Base-by-base conservation (phyloP, 2,329 filamentous ascomycete species). In the Colletotrichum salicis region DNA sequence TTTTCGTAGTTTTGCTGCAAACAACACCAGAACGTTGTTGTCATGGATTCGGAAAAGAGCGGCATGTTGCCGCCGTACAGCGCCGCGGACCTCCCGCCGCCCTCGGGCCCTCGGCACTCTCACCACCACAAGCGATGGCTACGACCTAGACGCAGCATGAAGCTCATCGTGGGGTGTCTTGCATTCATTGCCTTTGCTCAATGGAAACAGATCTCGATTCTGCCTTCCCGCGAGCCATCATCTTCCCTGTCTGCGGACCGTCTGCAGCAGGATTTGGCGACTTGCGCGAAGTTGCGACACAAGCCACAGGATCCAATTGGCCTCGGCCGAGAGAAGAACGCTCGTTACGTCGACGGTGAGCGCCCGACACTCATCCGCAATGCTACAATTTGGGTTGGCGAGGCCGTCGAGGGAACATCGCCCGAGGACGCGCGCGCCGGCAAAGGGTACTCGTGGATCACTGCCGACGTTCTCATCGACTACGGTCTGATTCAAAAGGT, bases 371-470 rank as follows among this genome's bases (percentile, higher is more conserved):
- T 93, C 52, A 91, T 93, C 74, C 88, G 85, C 72, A 93, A 93
- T 77, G 91, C 91, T 5, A 90, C 88, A 1, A 84, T 93, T 24
- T 93, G 91, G 91, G 83, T 88, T 4, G 91, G 91, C 41, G 90
- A 92, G 79, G 88, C 91, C 0, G 78, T 76, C 0, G 69, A 84
- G 41, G 89, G 88, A 11, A 87, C 86, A 1, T 86, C 84, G 7
- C 78, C 82, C 6, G 85, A 87, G 57, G 89, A 90, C 75, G 88
- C 88, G 1, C 84, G 85, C 52, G 83, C 83, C 33, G 90, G 90
- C 22, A 87, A 87, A 70, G 90, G 90, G 37, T 92, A 86, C 81
- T 78, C 83, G 29, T 93, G 91, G 91, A 81, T 86, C 41, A 78
- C 78, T 2, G 85, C 88, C n/a, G 91, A 93, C 74, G 86, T 93